phyloP scores from a whole-genome alignment of 768 basidiomycete species.

The Kwoniella bestiolae region DNA sequence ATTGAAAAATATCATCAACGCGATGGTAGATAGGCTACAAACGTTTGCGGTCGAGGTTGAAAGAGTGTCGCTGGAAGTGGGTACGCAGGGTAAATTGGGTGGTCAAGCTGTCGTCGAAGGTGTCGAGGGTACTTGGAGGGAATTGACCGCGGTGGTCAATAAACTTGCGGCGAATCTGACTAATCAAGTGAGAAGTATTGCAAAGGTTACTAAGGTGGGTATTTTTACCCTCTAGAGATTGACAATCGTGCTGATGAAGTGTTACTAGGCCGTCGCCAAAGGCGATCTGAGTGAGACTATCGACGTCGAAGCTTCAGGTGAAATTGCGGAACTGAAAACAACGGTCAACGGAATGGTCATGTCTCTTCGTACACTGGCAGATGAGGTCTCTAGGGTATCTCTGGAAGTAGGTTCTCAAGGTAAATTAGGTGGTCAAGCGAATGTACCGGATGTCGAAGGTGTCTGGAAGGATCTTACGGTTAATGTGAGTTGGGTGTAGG shows the following conservation, averaged over 20 bases:
- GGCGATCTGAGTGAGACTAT: constrained; percentile 84
- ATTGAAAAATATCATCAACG: constrained; percentile 65
- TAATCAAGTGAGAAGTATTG: constrained; percentile 75
- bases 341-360: constrained; percentile 95
- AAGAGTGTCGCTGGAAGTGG: constrained; percentile 66
- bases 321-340: constrained; percentile 84
- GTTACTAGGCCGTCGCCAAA: constrained; percentile 71
- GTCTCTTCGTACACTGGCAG: constrained; percentile 82
- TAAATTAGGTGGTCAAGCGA: constrained; percentile 90
- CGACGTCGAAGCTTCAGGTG: constrained; percentile 89
- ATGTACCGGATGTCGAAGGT: constrained; percentile 87
- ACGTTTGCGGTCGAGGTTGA: constrained; percentile 92
- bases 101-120: constrained; percentile 88
- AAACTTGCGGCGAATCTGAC: constrained; percentile 59
- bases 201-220: constrained; percentile 79
- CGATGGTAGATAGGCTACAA: constrained; percentile 70
- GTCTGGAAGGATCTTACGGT: constrained; percentile 74
- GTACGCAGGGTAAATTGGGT: constrained; percentile 71
- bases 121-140: constrained; percentile 91
- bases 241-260: not conserved
- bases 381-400: constrained; percentile 82
- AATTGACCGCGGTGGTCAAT: constrained; percentile 87
- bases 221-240: too few relatives aligned
- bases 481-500: constrained; percentile 57
- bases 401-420: constrained; percentile 62